Evolutionary conservation across 2,329 filamentous ascomycete genomes (phyloP).

Genomic region (Aspergillus chevalieri): DNA sequence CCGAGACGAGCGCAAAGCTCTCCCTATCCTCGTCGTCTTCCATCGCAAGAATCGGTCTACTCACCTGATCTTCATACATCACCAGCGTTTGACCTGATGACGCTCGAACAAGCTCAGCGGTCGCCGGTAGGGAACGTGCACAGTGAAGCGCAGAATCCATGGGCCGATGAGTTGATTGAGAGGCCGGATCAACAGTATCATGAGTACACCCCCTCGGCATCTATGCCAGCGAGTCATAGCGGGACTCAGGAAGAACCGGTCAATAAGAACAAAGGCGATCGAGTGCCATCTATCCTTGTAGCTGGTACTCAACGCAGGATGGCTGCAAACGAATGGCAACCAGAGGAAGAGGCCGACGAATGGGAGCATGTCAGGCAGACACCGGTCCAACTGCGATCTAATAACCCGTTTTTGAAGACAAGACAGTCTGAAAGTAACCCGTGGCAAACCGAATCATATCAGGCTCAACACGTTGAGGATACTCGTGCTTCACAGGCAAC

Average conservation of each 20-base stretch:
- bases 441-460: slow-evolving; percentile 13
- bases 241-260: background rate
- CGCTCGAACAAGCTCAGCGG: slow-evolving; percentile 31
- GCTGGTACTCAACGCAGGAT: slow-evolving; percentile 16
- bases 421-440: slow-evolving; percentile 17
- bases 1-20: slow-evolving; percentile 23
- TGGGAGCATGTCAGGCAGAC: slow-evolving; percentile 16
- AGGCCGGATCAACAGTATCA: slow-evolving; percentile 9
- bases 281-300: slow-evolving; percentile 17
- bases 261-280: slow-evolving; percentile 9
- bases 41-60: slow-evolving; percentile 28
- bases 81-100: slow-evolving; percentile 33
- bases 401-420: slow-evolving; percentile 35
- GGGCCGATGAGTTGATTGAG: slow-evolving; percentile 26
- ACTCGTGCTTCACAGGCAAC: slow-evolving; percentile 13
- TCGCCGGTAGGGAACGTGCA: slow-evolving; percentile 27
- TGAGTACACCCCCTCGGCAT: slow-evolving; percentile 5
- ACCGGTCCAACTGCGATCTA: slow-evolving; percentile 30
- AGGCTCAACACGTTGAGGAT: slow-evolving; percentile 5
- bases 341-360: slow-evolving; percentile 5
- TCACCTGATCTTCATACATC: slow-evolving; percentile 34
- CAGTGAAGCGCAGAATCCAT: slow-evolving; percentile 23
- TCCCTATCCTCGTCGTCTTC: slow-evolving; percentile 18
- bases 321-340: slow-evolving; percentile 17
- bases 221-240: slow-evolving; percentile 3